Conservation (phyloP, 139 green algal species). For the Tetradesmus lagerheimii region DNA sequence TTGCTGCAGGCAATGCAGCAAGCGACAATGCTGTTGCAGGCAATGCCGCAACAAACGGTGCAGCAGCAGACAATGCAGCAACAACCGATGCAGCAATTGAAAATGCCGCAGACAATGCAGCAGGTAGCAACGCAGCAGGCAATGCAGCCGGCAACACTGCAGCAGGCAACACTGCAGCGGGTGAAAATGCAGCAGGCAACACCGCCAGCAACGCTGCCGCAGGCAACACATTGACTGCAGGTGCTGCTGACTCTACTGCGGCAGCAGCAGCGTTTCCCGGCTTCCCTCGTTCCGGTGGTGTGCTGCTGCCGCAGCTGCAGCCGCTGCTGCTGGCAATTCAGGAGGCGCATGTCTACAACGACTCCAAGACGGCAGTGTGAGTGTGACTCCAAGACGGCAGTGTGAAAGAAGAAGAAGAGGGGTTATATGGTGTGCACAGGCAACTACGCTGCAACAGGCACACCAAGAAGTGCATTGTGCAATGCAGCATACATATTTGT, state of each 20-base stretch:
- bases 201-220: neutral
- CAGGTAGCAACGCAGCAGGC: neutral
- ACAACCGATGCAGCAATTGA: neutral
- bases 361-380: conserved; percentile 47
- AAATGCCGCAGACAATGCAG: neutral
- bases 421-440: too few species aligned
- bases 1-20: too few species aligned
- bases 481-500: too few species aligned
- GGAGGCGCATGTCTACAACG: conserved; percentile 19
- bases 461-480: too few species aligned
- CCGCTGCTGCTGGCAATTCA: conserved; percentile 36
- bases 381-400: too few species aligned
- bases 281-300: neutral
- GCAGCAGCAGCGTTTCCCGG: neutral
- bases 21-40: neutral
- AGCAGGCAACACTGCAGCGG: neutral
- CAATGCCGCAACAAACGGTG: neutral
- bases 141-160: neutral
- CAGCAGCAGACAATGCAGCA: neutral
- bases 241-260: neutral
- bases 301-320: conserved; percentile 20
- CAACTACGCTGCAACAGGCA: too few species aligned
- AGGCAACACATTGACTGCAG: neutral
- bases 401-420: too few species aligned
- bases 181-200: neutral